Evolutionary conservation across 1,284 basidiomycete genomes (phyloP).

Genomic region (Volvariella volvacea): DNA sequence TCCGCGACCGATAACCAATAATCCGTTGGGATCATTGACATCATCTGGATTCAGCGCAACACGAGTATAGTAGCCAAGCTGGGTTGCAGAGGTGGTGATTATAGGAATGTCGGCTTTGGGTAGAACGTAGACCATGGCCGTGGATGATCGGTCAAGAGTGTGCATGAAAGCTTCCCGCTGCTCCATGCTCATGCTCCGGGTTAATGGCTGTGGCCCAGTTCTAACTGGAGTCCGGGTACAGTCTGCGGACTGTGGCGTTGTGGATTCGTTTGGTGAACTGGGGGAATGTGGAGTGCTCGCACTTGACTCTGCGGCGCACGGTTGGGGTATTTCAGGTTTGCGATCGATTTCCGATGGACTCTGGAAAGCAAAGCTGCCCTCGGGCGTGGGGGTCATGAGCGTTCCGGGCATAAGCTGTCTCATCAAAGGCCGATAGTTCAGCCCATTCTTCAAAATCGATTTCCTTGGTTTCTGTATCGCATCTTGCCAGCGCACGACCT

Average conservation of each 20-base stretch:
- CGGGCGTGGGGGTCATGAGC: constrained; percentile 36
- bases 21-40: constrained; percentile 29
- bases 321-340: neutral
- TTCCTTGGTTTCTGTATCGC: constrained; percentile 10
- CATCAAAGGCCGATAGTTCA: too few relatives aligned
- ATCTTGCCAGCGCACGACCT: constrained; percentile 29
- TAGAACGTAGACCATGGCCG: constrained; percentile 41
- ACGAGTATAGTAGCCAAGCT: constrained; percentile 35
- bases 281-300: too few relatives aligned
- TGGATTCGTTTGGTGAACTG: constrained; percentile 1
- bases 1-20: constrained; percentile 45
- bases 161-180: constrained; percentile 43
- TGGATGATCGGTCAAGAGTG: constrained; percentile 31
- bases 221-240: neutral
- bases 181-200: constrained; percentile 44
- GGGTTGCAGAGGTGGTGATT: constrained; percentile 31
- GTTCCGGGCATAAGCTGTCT: constrained; percentile 44
- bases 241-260: constrained; percentile 1
- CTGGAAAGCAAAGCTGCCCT: constrained; percentile 27
- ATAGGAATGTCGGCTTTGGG: constrained; percentile 33
- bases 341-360: constrained; percentile 12
- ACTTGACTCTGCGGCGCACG: neutral
- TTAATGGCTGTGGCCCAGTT: constrained; percentile 18
- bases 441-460: too few relatives aligned
- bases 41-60: constrained; percentile 27